Evolutionary conservation across 148 eudicot genomes (phyloP).

Genomic region (Cornus suecica): DNA sequence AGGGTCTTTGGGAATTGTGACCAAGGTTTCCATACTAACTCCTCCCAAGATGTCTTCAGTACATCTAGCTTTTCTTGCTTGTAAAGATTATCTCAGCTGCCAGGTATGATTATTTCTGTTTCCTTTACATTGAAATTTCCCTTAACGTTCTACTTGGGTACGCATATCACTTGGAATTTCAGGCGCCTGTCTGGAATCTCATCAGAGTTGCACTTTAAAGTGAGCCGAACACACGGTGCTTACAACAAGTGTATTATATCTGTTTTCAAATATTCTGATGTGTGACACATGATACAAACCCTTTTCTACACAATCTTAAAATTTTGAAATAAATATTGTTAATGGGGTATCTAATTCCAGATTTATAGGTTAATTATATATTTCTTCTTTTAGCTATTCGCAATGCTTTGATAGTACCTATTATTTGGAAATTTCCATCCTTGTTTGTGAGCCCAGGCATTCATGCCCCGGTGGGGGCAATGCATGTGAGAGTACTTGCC

Average conservation of each 20-base stretch:
- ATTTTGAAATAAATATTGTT: neutral
- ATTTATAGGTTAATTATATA: neutral
- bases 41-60: constrained; percentile 84
- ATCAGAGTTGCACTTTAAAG: neutral
- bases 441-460: no score
- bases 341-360: neutral
- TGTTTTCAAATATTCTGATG: neutral
- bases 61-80: constrained; percentile 89
- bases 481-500: no score
- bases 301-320: no score
- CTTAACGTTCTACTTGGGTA: neutral
- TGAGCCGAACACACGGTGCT: neutral
- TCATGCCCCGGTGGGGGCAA: no score
- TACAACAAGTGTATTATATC: neutral
- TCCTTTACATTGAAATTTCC: neutral
- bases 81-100: constrained; percentile 82
- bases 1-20: constrained; percentile 91
- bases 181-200: neutral
- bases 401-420: neutral
- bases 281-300: neutral
- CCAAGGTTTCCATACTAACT: constrained; percentile 86
- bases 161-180: neutral
- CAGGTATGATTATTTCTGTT: constrained; percentile 49
- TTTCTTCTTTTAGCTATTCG: neutral
- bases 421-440: neutral